Conservation (phyloP, 164 flowering plant species). For the Vitis rupestris region DNA sequence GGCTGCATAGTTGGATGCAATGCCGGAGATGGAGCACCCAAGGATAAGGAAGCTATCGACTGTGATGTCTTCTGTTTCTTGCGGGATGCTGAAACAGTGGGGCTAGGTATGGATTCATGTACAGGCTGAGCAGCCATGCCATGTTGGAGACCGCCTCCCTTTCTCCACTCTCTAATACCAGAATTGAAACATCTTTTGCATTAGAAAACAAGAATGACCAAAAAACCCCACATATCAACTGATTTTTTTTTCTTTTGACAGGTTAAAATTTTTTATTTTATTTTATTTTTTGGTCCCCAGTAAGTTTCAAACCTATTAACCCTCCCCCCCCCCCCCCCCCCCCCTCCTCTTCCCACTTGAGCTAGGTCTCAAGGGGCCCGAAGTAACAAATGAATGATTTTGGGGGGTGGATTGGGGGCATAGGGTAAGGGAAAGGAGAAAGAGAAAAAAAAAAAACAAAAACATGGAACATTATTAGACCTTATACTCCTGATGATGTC, state of each 20-base stretch:
- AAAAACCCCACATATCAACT: neutral
- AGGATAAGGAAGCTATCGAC: slow-evolving; percentile 37
- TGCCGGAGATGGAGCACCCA: slow-evolving; percentile 41
- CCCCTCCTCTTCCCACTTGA: too few relatives aligned
- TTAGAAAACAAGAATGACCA: slow-evolving; percentile 6
- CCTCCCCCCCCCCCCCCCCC: too few relatives aligned
- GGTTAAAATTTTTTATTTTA: too few relatives aligned
- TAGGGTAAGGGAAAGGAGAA: neutral
- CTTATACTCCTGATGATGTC: slow-evolving; percentile 42
- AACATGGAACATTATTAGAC: slow-evolving; percentile 11
- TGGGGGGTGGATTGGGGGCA: too few relatives aligned
- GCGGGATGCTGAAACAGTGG: slow-evolving; percentile 42
- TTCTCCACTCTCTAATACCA: slow-evolving; percentile 49
- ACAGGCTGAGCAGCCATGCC: slow-evolving; percentile 28
- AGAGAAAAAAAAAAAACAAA: neutral
- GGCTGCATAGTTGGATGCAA: slow-evolving; percentile 35
- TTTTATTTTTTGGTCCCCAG: too few relatives aligned
- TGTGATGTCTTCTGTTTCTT: slow-evolving; percentile 49
- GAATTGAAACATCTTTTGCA: neutral
- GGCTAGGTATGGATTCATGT: slow-evolving; percentile 42
- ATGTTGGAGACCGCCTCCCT: slow-evolving; percentile 33
- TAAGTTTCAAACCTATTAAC: too few relatives aligned
- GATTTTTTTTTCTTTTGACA: too few relatives aligned
- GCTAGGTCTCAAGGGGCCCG: too few relatives aligned
- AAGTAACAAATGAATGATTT: too few relatives aligned